Evolutionary conservation across 345 rosid genomes (phyloP), one percentile per base, ranked within the genome.

Genomic region (Pugionium dolabratum): DNA sequence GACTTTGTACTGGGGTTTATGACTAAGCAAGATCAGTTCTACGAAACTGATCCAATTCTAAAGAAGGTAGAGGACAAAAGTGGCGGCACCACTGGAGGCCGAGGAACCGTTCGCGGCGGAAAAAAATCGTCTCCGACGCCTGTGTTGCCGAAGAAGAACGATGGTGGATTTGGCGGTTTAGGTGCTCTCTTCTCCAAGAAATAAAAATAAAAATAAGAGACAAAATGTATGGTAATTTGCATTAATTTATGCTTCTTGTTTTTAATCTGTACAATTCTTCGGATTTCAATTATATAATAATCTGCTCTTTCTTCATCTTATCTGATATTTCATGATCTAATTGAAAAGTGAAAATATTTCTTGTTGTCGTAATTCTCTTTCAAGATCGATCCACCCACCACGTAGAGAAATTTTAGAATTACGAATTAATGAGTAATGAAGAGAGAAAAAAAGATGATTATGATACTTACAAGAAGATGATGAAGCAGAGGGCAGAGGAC

Each of bases 21-120:
- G 80, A 45, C 54, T 9, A 89, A 87, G 71, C 79, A 85, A 78
- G 96, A 89, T 35, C 91, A 85, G 79, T 86, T 90, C 76, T 85
- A 87, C 37, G 97, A 90, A 78, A 84, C 90, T 28, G 88, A 90
- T 62, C 95, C 97, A 3, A 50, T 90, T 54, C 86, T 90, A 26
- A 66, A 83, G 76, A 87, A 83, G 59, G 88, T 57, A 31, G 97
- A 87, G 36, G 90, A 58, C 53, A 75, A 75, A 58, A 49, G 46
- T 44, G 50, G 33, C 25, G 66, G 84, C 46, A 80, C 75, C 83
- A 81, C 71, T 71, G 44, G 37, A 27, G 48, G 67, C 54, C 40
- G 56, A 54, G 68, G 48, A 62, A 9, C 48, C 7, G 58, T 72
- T 57, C 76, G 76, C 6, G 62, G 76, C 0, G 71, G 66, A 48